Conservation (phyloP, 805 yeast species). For the Lipomyces spencermartinsiae region DNA sequence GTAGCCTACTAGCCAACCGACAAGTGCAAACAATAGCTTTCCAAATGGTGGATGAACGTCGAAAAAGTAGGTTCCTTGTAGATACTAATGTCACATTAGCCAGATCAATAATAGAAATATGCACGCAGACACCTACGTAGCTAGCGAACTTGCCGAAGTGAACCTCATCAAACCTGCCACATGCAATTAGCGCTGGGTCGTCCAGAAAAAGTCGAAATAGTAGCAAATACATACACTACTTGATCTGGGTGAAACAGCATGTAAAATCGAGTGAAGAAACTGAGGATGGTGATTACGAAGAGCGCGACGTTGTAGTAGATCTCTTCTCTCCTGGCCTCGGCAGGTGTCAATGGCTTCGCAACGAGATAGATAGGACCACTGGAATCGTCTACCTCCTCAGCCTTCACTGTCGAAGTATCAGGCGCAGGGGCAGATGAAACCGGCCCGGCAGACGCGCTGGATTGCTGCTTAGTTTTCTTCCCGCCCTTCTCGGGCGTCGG, state of each 20-base stretch:
- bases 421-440: background rate
- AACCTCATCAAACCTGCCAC: constrained; percentile 49
- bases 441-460: background rate
- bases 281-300: constrained; percentile 67
- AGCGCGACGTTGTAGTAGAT: constrained; percentile 57
- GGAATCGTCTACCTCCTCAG: background rate
- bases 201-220: background rate
- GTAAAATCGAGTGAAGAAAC: constrained; percentile 78
- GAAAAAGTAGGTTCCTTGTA: constrained; percentile 89
- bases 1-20: constrained; percentile 88
- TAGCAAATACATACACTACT: constrained; percentile 58
- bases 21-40: constrained; percentile 85
- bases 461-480: constrained; percentile 9
- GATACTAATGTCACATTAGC: constrained; percentile 56
- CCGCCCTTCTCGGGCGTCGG: constrained; percentile 16
- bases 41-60: constrained; percentile 99
- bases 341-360: constrained; percentile 8
- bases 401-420: background rate
- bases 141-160: constrained; percentile 58
- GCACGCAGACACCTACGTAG: constrained; percentile 36
- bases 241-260: constrained; percentile 70
- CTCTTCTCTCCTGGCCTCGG: constrained; percentile 17
- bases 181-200: background rate
- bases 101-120: constrained; percentile 3
- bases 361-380: background rate